Evolutionary conservation across 495 filamentous ascomycete species (phyloP).

Genomic region (Penicillium coffeae): DNA sequence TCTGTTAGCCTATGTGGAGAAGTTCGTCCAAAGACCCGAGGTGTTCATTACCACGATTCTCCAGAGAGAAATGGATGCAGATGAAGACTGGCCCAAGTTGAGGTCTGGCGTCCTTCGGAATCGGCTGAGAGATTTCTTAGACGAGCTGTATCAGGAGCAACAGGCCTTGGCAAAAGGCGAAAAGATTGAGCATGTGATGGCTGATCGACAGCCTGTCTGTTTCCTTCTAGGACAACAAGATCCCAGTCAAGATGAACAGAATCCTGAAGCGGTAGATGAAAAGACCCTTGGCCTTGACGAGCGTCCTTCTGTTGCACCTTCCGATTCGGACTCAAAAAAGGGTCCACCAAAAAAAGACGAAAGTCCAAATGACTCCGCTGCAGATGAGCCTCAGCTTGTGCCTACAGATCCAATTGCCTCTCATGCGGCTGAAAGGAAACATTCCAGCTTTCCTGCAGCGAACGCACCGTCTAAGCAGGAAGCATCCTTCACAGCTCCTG

Average conservation of each 20-base stretch:
- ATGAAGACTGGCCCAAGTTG: conserved; percentile 53
- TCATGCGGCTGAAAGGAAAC: background rate
- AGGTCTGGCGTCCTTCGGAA: conserved; percentile 48
- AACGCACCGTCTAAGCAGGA: too few relatives aligned
- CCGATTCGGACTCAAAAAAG: background rate
- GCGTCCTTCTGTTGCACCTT: too few relatives aligned
- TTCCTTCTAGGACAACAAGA: conserved; percentile 28
- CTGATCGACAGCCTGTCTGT: conserved; percentile 29
- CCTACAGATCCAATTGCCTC: background rate
- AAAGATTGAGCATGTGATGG: conserved; percentile 21
- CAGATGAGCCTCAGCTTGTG: conserved; percentile 7
- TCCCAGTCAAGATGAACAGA: background rate
- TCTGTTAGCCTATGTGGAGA: conserved; percentile 74
- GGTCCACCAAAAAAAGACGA: background rate
- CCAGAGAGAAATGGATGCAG: conserved; percentile 38
- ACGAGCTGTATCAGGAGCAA: conserved; percentile 47
- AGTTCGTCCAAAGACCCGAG: conserved; percentile 69
- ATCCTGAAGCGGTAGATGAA: background rate
- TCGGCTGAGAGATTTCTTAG: conserved; percentile 50
- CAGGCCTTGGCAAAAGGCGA: conserved; percentile 15
- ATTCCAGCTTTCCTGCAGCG: too few relatives aligned
- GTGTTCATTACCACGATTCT: conserved; percentile 57
- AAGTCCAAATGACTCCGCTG: background rate
- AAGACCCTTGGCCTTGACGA: too few relatives aligned
- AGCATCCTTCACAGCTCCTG: background rate